Evolutionary conservation across 129 eudicot genomes (phyloP), one percentile per base, ranked within the genome.

Genomic region (Escallonia herrerae): DNA sequence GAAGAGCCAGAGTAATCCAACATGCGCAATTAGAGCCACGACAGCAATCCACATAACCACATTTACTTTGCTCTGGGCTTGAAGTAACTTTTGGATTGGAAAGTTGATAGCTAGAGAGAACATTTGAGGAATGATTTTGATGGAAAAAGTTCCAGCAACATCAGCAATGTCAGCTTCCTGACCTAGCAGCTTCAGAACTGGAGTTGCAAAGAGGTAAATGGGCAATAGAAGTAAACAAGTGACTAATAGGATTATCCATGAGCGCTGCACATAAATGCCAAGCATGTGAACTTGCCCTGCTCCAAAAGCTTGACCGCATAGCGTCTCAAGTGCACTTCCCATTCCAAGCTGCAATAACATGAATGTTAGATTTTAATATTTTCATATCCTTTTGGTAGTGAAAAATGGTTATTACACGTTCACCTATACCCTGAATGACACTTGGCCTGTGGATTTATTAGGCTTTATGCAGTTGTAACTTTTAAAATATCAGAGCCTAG

Each of bases 251-350:
- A 82, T 82, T 45, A 86, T 71, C 63, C 86, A 82, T 15, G 94
- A 82, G 5, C 94, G 78, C 52, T 86, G 94, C 94, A 86, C 70
- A 61, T 86, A 86, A 15, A 82, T 49, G 13, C 94, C 94, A 1
- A 86, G 79, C 86, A 86, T 52, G 67, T 82, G 60, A 53, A 82
- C 64, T 80, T 79, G 81, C 44, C 83, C 84, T 0, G 83, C 85
- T 10, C 94, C 94, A 49, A 58, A 86, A 7, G 94, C 94, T 63
- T 86, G 94, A 22, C 94, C 94, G 43, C 94, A 82, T 11, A 86
- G 69, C 11, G 88, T 86, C 72, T 86, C 94, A 1, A 80, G 79
- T 43, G 94, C 94, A 70, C 95, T 86, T 68, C 89, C 95, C 95
- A 86, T 86, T 2, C 95, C 95, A 65, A 82, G 75, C 95, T 86